These are phyloP conservation scores for Rhizoclosmatium globosum DNA, from an alignment of 192 early-diverging fungal genomes.

Conservation along the genomic window DNA sequence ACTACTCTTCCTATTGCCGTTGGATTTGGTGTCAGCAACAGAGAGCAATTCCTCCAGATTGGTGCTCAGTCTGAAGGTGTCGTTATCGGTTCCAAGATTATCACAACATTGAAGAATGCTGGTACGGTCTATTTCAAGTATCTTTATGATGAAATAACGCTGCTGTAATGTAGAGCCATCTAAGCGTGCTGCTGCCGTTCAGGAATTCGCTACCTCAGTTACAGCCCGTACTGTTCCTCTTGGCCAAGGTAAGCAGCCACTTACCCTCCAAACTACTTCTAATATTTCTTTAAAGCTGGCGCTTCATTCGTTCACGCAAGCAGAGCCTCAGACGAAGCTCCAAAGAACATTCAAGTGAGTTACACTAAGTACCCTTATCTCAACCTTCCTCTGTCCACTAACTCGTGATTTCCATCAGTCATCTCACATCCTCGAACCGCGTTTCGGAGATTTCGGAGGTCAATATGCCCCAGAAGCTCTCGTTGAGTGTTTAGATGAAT, in stretches of 20 bases:
- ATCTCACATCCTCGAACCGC: slow-evolving; percentile 68
- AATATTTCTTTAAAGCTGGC: neutral
- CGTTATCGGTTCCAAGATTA: slow-evolving; percentile 93
- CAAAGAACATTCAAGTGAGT: neutral
- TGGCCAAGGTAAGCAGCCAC: slow-evolving; percentile 32
- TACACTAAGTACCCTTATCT: too few species aligned
- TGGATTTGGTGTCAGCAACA: slow-evolving; percentile 94
- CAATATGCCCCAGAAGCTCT: slow-evolving; percentile 98
- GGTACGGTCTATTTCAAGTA: slow-evolving; percentile 25
- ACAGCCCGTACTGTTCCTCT: slow-evolving; percentile 49
- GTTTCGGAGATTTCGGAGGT: slow-evolving; percentile 96
- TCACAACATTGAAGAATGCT: slow-evolving; percentile 77
- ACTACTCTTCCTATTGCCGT: slow-evolving; percentile 90
- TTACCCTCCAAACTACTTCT: neutral
- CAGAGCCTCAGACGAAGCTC: neutral
- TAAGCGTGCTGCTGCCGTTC: slow-evolving; percentile 53
- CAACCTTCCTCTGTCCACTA: neutral
- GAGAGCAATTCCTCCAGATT: slow-evolving; percentile 89
- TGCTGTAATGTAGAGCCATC: slow-evolving; percentile 40
- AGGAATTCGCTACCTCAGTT: slow-evolving; percentile 62
- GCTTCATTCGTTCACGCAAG: neutral
- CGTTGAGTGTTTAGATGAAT: slow-evolving; percentile 90
- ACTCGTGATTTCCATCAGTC: neutral
- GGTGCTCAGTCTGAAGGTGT: slow-evolving; percentile 91
- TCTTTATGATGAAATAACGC: neutral